A percentile compares a stretch with the other conserved stretches of the same genome.
Conservation (phyloP, 371 early-diverging fungal species). For the Zopfochytrium polystomum region DNA sequence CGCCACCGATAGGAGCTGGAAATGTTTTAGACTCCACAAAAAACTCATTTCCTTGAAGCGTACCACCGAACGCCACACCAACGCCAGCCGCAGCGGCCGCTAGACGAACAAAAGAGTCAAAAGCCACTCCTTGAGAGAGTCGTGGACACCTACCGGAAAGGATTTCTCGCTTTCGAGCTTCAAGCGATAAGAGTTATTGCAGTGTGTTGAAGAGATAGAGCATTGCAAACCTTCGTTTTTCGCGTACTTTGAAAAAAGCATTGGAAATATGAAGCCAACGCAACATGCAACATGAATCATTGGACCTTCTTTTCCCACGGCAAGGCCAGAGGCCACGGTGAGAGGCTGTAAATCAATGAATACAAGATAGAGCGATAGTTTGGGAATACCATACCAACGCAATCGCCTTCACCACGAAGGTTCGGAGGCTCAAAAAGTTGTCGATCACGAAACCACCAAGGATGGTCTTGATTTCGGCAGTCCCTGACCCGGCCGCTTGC, state of each 20-base stretch:
- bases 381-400: slow-evolving; percentile 20
- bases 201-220: not conserved
- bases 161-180: slow-evolving; percentile 80
- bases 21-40: not conserved
- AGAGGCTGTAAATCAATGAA: slow-evolving; percentile 26
- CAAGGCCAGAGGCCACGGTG: slow-evolving; percentile 73
- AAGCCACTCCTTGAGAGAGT: not conserved
- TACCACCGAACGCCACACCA: slow-evolving; percentile 87
- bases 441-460: slow-evolving; percentile 33
- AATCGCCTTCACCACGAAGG: slow-evolving; percentile 25
- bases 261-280: slow-evolving; percentile 80
- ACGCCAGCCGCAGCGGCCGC: slow-evolving; percentile 94
- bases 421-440: slow-evolving; percentile 23
- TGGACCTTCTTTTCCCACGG: slow-evolving; percentile 93
- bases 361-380: not conserved
- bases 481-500: slow-evolving; percentile 36
- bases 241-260: slow-evolving; percentile 74
- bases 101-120: slow-evolving; percentile 3
- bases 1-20: slow-evolving; percentile 88
- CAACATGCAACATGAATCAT: slow-evolving; percentile 92
- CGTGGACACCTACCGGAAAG: slow-evolving; percentile 54
- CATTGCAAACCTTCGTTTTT: slow-evolving; percentile 46
- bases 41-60: not conserved
- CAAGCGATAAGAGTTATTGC: not conserved
- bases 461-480: slow-evolving; percentile 38